Conservation (phyloP, 2,329 filamentous ascomycete species). For the Botryotinia globosa region DNA sequence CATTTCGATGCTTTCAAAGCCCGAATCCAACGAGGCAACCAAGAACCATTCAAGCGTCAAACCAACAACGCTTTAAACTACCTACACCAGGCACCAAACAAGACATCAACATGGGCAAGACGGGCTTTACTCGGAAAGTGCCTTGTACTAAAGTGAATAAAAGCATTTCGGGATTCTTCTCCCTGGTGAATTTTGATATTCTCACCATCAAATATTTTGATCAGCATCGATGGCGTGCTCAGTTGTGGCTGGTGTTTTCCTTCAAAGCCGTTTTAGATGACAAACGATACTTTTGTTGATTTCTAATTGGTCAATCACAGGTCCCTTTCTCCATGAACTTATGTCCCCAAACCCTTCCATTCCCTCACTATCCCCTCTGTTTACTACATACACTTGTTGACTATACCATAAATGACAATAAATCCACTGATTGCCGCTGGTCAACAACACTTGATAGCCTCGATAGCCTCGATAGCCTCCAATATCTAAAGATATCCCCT, state of each 20-base stretch:
- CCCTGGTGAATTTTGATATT: conserved; percentile 10
- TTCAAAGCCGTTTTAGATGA: conserved; percentile 18
- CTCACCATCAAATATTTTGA: conserved; percentile 6
- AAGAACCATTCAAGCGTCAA: background rate
- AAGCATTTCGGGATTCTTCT: background rate
- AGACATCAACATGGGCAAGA: background rate
- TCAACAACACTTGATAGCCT: conserved; percentile 12
- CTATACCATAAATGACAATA: conserved; percentile 14
- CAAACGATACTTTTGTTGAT: conserved; percentile 15
- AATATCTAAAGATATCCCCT: conserved; percentile 15
- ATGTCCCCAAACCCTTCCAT: background rate
- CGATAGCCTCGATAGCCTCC: conserved; percentile 22
- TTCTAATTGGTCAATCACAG: background rate
- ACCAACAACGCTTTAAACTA: background rate
- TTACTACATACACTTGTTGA: conserved; percentile 19
- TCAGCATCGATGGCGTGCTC: conserved; percentile 21
- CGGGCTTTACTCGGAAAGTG: conserved; percentile 17
- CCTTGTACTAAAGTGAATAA: background rate
- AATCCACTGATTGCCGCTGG: conserved; percentile 9
- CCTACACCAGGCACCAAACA: background rate
- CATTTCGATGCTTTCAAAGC: background rate
- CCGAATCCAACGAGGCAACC: background rate
- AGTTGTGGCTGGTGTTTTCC: conserved; percentile 19
- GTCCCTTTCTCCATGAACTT: conserved; percentile 15
- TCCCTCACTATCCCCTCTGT: conserved; percentile 17